Evolutionary conservation across 78 protist genomes (phyloP).

Genomic region (Protostelium mycophagum): DNA sequence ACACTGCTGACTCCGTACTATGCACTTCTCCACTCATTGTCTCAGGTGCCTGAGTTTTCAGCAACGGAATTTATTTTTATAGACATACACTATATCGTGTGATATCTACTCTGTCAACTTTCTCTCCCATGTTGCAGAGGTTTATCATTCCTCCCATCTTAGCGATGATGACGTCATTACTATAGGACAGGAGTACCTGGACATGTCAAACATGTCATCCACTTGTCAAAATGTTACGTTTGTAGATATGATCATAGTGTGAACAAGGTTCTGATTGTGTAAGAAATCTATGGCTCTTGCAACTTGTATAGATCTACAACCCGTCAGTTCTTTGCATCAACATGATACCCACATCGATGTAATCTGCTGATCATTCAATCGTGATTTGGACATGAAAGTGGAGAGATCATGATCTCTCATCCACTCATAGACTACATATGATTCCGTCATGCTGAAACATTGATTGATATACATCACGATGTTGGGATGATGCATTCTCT

Average conservation of each 20-base stretch:
- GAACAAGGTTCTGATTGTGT: too few relatives aligned
- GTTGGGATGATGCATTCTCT: background rate
- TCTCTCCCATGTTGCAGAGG: background rate
- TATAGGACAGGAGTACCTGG: background rate
- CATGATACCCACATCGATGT: background rate
- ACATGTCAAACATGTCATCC: background rate
- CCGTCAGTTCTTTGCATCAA: background rate
- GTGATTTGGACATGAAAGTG: background rate
- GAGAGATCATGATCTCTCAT: background rate
- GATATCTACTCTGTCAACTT: background rate
- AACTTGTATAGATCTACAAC: background rate
- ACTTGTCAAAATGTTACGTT: too few relatives aligned
- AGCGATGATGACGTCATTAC: background rate
- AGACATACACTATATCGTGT: background rate
- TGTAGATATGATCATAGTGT: too few relatives aligned
- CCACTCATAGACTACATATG: too few relatives aligned
- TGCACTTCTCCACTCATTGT: background rate
- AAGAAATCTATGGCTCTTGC: too few relatives aligned
- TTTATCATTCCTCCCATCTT: background rate
- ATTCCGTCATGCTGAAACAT: background rate
- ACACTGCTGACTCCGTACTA: background rate
- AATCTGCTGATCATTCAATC: background rate
- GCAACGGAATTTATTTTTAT: background rate
- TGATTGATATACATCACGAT: background rate
- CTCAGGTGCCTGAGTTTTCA: background rate